Conservation (phyloP, 306 rosid genomes). For the Oemleria cerasiformis region DNA sequence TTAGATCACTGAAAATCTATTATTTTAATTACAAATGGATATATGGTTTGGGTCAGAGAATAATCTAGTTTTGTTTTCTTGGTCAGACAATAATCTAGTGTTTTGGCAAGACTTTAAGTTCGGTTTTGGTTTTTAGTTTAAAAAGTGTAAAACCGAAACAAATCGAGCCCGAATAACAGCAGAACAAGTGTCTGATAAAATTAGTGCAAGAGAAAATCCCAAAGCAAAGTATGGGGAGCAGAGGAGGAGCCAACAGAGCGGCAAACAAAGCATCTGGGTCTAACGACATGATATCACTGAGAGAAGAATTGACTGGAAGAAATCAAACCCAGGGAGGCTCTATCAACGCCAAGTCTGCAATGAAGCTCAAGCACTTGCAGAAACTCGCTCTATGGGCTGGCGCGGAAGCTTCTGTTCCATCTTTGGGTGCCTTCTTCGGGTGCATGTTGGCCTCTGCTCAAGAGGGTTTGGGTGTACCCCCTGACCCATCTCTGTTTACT, state of each 20-base stretch:
- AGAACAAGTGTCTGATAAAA: slow-evolving; percentile 4
- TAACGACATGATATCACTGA: slow-evolving; percentile 40
- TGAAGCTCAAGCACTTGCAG: slow-evolving; percentile 58
- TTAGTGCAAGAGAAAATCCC: neutral
- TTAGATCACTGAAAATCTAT: too few species aligned
- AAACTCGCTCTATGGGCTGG: slow-evolving; percentile 47
- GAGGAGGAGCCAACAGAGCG: slow-evolving; percentile 22
- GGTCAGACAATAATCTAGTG: too few species aligned
- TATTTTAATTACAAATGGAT: too few species aligned
- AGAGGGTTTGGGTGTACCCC: slow-evolving; percentile 46
- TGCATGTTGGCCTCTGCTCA: slow-evolving; percentile 44
- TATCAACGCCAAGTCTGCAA: slow-evolving; percentile 33
- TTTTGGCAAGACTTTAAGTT: too few species aligned
- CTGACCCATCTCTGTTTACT: slow-evolving; percentile 48
- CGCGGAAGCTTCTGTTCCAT: slow-evolving; percentile 27
- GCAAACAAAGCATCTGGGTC: slow-evolving; percentile 11
- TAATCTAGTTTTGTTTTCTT: too few species aligned
- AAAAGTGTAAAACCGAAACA: too few species aligned
- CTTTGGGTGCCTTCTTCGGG: slow-evolving; percentile 68
- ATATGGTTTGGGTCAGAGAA: too few species aligned
- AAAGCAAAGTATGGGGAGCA: slow-evolving; percentile 35
- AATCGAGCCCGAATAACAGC: too few species aligned
- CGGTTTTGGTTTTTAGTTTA: too few species aligned
- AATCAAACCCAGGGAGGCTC: slow-evolving; percentile 36
- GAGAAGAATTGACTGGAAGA: slow-evolving; percentile 68